These are phyloP conservation scores for Oryza nivara DNA, from an alignment of 176 grass and related monocot species.

Conservation along the genomic window DNA sequence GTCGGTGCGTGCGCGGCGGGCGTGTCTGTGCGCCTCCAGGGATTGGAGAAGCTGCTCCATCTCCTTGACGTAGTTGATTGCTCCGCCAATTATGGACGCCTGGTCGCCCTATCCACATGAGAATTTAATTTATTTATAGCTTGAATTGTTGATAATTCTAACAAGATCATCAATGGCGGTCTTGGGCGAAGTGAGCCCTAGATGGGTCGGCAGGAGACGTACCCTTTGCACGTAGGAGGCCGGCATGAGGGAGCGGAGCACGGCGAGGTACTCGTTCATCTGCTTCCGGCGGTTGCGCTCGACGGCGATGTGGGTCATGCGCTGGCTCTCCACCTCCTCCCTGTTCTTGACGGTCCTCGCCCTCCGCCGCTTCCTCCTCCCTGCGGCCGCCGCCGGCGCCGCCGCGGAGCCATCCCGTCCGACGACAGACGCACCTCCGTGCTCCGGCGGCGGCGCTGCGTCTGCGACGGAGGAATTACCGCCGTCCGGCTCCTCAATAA, in stretches of 20 bases:
- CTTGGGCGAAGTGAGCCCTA: conserved; percentile 23
- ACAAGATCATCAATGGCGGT: neutral
- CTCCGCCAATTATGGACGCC: conserved; percentile 90
- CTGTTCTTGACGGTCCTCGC: conserved; percentile 64
- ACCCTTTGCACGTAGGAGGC: conserved; percentile 85
- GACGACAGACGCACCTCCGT: neutral
- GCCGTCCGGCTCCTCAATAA: conserved; percentile 15
- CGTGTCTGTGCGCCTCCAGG: conserved; percentile 55
- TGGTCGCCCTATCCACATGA: conserved; percentile 64
- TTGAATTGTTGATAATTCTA: neutral
- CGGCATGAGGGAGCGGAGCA: conserved; percentile 78
- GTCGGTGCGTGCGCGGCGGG: neutral
- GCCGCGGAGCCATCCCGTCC: neutral
- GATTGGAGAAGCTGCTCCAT: conserved; percentile 76
- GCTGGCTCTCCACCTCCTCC: conserved; percentile 87
- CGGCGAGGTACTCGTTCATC: conserved; percentile 90
- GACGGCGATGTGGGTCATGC: conserved; percentile 93
- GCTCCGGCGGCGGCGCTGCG: neutral
- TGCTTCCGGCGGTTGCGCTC: conserved; percentile 83
- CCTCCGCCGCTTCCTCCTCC: conserved; percentile 68
- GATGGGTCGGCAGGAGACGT: neutral
- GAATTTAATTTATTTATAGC: neutral
- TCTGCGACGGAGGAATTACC: conserved; percentile 1
- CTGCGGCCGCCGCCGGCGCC: neutral
- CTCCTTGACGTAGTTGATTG: conserved; percentile 93